Evolutionary conservation across 371 early-diverging fungal species (phyloP).

Genomic region (Phascolomyces articulosus): DNA sequence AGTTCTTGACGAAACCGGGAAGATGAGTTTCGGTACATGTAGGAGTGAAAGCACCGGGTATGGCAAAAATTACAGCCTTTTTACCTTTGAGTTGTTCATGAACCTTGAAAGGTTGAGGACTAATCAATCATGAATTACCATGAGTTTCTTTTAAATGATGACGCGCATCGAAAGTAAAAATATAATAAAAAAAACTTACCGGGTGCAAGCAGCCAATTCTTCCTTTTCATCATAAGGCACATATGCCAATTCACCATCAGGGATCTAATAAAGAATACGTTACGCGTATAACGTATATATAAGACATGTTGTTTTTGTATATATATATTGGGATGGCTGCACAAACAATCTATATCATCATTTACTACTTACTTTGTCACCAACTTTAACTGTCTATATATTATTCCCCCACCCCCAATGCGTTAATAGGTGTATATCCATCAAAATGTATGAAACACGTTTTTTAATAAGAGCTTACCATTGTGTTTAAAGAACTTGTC

Average conservation of each 20-base stretch:
- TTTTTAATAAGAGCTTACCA: background rate
- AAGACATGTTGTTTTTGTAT: background rate
- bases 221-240: slow-evolving; percentile 37
- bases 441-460: background rate
- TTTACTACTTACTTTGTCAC: slow-evolving; percentile 16
- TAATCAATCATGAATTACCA: background rate
- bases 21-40: slow-evolving; percentile 75
- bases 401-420: no score
- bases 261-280: slow-evolving; percentile 23
- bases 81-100: slow-evolving; percentile 68
- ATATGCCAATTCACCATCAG: slow-evolving; percentile 32
- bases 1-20: slow-evolving; percentile 58
- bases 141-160: background rate
- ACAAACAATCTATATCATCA: background rate
- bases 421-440: no score
- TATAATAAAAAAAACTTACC: slow-evolving; percentile 8
- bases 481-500: background rate
- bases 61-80: slow-evolving; percentile 79
- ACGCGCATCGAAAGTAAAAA: no score
- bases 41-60: slow-evolving; percentile 80
- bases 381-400: slow-evolving; percentile 17
- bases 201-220: slow-evolving; percentile 30
- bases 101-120: slow-evolving; percentile 37
- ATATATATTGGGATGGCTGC: no score
- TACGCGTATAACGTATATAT: no score